phyloP scores from a whole-genome alignment of 2,329 filamentous ascomycete genomes.

The Huntiella decipiens region DNA sequence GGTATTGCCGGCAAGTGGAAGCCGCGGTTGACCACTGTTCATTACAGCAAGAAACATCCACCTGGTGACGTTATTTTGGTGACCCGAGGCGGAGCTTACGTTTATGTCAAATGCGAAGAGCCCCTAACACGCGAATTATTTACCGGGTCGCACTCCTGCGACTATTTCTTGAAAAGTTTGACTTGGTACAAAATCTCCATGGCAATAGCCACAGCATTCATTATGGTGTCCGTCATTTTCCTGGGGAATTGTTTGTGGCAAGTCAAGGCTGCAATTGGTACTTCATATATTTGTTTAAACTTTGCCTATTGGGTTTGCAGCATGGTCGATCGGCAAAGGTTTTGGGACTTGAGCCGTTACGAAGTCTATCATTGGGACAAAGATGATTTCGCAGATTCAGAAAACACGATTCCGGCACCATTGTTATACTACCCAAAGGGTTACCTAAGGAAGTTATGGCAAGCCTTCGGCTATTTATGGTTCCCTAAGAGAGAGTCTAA shows the following conservation, averaged over 20 bases:
- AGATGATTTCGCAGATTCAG: slow-evolving; percentile 6
- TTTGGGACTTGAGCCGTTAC: slow-evolving; percentile 41
- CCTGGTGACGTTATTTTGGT: slow-evolving; percentile 39
- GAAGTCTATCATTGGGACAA: slow-evolving; percentile 21
- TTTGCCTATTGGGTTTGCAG: slow-evolving; percentile 38
- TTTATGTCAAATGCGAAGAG: slow-evolving; percentile 38
- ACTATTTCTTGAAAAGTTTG: slow-evolving; percentile 22
- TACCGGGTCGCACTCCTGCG: slow-evolving; percentile 39
- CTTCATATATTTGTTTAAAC: slow-evolving; percentile 39
- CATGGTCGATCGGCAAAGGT: slow-evolving; percentile 27
- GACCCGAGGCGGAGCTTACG: slow-evolving; percentile 39
- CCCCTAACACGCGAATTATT: slow-evolving; percentile 43
- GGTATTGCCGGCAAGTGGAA: slow-evolving; percentile 40
- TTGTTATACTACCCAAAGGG: background rate
- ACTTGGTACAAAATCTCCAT: slow-evolving; percentile 33
- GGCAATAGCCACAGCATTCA: slow-evolving; percentile 35
- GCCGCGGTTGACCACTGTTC: slow-evolving; percentile 33
- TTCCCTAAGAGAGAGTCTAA: too few relatives aligned
- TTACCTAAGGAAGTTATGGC: background rate
- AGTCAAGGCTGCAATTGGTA: slow-evolving; percentile 38
- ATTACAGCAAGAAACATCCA: slow-evolving; percentile 29
- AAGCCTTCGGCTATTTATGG: background rate
- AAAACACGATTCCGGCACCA: background rate
- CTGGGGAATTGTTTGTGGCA: slow-evolving; percentile 43
- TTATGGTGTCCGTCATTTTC: slow-evolving; percentile 42